phyloP scores from a whole-genome alignment of 1,284 basidiomycete species.

The Puccinia horiana region DNA sequence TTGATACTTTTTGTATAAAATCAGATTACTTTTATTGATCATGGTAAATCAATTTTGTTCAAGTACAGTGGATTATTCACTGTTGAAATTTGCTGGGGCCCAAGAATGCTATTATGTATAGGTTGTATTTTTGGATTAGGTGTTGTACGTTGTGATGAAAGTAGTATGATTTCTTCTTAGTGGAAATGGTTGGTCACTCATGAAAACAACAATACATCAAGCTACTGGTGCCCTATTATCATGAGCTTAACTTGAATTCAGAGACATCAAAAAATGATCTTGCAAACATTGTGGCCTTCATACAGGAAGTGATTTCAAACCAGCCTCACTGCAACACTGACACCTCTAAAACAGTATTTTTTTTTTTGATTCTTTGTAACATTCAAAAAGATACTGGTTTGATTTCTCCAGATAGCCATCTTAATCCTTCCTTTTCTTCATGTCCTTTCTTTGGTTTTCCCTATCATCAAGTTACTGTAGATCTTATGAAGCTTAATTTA shows the following conservation, averaged over 20 bases:
- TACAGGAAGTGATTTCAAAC: not conserved
- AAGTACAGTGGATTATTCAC: not conserved
- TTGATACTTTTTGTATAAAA: not conserved
- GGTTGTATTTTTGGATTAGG: no score
- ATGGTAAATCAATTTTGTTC: not conserved
- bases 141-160: no score
- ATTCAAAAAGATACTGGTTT: not conserved
- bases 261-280: not conserved
- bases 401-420: not conserved
- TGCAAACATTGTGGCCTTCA: not conserved
- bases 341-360: not conserved
- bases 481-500: not conserved
- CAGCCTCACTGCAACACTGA: not conserved
- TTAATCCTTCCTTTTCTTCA: no score
- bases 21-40: not conserved
- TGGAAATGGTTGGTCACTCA: no score
- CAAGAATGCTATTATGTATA: no score
- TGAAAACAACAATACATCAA: no score
- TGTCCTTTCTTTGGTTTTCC: conserved; percentile 12
- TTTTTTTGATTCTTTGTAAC: no score
- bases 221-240: not conserved
- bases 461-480: not conserved
- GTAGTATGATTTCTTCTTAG: not conserved
- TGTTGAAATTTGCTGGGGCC: no score
- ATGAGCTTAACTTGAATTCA: not conserved